phyloP scores from a whole-genome alignment of 2,329 filamentous ascomycete species.

The Talaromyces funiculosus region DNA sequence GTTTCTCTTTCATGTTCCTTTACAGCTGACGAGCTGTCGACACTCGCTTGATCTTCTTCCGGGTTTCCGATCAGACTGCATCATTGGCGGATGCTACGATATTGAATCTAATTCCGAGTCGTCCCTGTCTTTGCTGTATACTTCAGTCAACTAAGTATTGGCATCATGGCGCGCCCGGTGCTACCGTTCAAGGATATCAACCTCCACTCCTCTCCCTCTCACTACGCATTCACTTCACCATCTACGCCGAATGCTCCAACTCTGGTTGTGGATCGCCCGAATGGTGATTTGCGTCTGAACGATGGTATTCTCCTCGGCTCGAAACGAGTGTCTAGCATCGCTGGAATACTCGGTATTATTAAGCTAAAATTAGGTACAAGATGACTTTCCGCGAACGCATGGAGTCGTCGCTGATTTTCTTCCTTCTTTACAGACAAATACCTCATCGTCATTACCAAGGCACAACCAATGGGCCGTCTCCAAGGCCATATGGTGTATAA shows the following conservation, averaged over 20 bases:
- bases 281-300: slow-evolving; percentile 79
- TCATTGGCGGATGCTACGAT: background rate
- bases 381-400: background rate
- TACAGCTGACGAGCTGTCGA: background rate
- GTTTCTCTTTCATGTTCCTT: background rate
- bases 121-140: slow-evolving; percentile 35
- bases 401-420: slow-evolving; percentile 10
- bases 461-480: slow-evolving; percentile 79
- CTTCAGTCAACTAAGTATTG: background rate
- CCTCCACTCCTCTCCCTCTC: slow-evolving; percentile 81
- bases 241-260: slow-evolving; percentile 85
- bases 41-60: background rate
- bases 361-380: slow-evolving; percentile 79
- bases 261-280: slow-evolving; percentile 83
- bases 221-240: slow-evolving; percentile 95
- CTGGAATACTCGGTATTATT: slow-evolving; percentile 90
- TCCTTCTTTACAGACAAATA: slow-evolving; percentile 67
- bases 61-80: background rate
- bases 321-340: slow-evolving; percentile 87
- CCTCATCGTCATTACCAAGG: slow-evolving; percentile 92
- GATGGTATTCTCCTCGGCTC: slow-evolving; percentile 70
- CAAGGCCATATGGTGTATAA: slow-evolving; percentile 97
- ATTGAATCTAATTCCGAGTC: background rate
- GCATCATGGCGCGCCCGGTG: slow-evolving; percentile 30
- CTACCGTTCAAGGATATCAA: slow-evolving; percentile 94